A percentile compares a stretch with the other conserved stretches of the same genome.
phyloP scores from a whole-genome alignment of 495 filamentous ascomycete genomes.

The Annulohypoxylon moriforme region DNA sequence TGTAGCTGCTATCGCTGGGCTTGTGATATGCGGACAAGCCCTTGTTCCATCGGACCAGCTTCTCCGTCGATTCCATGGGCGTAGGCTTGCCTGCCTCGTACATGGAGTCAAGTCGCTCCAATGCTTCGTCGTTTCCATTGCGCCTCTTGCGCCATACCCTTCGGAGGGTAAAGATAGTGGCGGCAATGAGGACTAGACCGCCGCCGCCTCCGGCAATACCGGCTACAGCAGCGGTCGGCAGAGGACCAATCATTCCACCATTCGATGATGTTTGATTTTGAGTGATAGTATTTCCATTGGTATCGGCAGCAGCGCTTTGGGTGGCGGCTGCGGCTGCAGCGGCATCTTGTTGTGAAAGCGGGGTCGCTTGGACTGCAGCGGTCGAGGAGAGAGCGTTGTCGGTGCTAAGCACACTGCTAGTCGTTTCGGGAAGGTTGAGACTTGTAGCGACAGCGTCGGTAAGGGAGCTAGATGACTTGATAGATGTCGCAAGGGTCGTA shows the following conservation, averaged over 20 bases:
- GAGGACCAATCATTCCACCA: slow-evolving; percentile 29
- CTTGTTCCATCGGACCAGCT: slow-evolving; percentile 46
- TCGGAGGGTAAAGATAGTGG: slow-evolving; percentile 37
- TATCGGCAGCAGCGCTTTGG: slow-evolving; percentile 19
- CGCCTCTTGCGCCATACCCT: slow-evolving; percentile 47
- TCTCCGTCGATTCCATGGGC: slow-evolving; percentile 40
- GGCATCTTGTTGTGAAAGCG: slow-evolving; percentile 23
- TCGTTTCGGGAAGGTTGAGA: slow-evolving; percentile 36
- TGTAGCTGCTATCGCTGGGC: slow-evolving; percentile 37
- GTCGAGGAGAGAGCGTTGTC: slow-evolving; percentile 16
- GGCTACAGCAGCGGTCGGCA: slow-evolving; percentile 43
- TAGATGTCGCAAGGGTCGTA: slow-evolving; percentile 44
- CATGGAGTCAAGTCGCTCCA: slow-evolving; percentile 38
- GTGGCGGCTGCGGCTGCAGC: slow-evolving; percentile 4
- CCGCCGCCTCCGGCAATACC: slow-evolving; percentile 48
- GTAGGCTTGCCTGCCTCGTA: slow-evolving; percentile 43
- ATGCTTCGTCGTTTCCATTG: slow-evolving; percentile 41
- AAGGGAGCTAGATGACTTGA: slow-evolving; percentile 37
- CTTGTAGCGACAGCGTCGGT: slow-evolving; percentile 40
- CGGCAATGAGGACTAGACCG: slow-evolving; percentile 32
- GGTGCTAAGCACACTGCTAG: slow-evolving; percentile 20
- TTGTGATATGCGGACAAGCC: slow-evolving; percentile 45
- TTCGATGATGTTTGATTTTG: slow-evolving; percentile 25
- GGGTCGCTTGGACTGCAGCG: slow-evolving; percentile 3
- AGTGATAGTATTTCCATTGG: slow-evolving; percentile 26